Evolutionary conservation across 1,284 basidiomycete species (phyloP), one percentile per base, ranked within the genome.

Genomic region (Malassezia psittaci): DNA sequence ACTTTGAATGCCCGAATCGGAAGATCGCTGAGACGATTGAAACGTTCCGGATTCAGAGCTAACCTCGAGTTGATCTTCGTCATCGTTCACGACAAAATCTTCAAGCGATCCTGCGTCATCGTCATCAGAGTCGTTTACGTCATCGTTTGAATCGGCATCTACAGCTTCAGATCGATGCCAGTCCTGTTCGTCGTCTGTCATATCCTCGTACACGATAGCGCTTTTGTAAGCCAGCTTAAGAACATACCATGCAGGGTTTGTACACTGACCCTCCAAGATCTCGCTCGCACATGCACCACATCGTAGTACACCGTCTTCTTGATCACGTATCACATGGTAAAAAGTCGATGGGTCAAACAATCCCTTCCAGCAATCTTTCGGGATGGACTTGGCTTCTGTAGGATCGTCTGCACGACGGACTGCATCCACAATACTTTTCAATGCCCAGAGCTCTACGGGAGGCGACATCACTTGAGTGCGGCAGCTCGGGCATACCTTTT

Each of bases 401-500:
- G 37, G n/a, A 12, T 48, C 54, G 42, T 53, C 39, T 59, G 55
- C 13, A 46, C 59, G n/a, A 45, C 53, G 43, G 60, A 64, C 3
- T 62, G 55, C 49, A 58, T 61, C 21, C 65, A 71, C 49, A 54
- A 72, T 65, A 36, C 62, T 61, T 16, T 67, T 52, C 43, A 73
- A 54, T 19, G 66, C 33, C 52, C 57, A 73, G 10, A 73, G 56
- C 41, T 69, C 70, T 50, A 66, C 58, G 5, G 70, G 70, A 6
- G 61, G 55, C n/a, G 60, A 58, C 5, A 50, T 48, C 8, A 73
- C 62, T 34, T 66, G 61, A 34, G 62, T 60, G 4, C 70, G 66
- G 54, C 70, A 73, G 5, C 61, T 61, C 2, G 70, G 70, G 44
- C 70, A 73, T 29, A 67, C 57, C 57, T 73, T 73, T 34, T 66